Evolutionary conservation across 2,329 filamentous ascomycete genomes (phyloP).

Genomic region (Penicillium sp.): DNA sequence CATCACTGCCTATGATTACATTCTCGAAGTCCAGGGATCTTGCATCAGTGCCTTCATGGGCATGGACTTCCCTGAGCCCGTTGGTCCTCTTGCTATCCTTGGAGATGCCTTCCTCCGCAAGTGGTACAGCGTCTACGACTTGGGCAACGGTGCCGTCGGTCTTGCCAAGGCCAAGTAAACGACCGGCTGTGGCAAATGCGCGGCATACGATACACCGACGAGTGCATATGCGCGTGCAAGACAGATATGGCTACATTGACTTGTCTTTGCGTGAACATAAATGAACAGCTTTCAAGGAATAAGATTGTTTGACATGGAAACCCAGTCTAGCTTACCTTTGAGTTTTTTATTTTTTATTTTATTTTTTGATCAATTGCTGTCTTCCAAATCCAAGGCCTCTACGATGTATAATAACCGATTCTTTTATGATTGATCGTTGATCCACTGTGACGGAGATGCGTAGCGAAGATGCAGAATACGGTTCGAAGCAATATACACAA

Average conservation of each 20-base stretch:
- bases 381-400: constrained; percentile 1
- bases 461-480: too few relatives aligned
- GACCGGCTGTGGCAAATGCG: constrained; percentile 7
- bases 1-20: constrained; percentile 86
- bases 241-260: not conserved
- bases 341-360: constrained; percentile 1
- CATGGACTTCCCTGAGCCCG: constrained; percentile 83
- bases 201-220: not conserved
- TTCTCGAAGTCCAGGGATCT: constrained; percentile 88
- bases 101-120: constrained; percentile 60
- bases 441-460: too few relatives aligned
- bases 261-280: constrained; percentile 3
- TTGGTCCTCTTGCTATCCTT: constrained; percentile 88
- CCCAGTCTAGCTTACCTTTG: constrained; percentile 6
- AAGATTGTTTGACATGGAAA: constrained; percentile 5
- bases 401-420: constrained; percentile 11
- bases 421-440: not conserved
- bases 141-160: constrained; percentile 82
- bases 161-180: constrained; percentile 76
- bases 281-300: constrained; percentile 2
- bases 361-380: constrained; percentile 3
- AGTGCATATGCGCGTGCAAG: not conserved
- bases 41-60: constrained; percentile 98
- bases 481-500: too few relatives aligned
- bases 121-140: constrained; percentile 89